phyloP scores from a whole-genome alignment of 345 rosid genomes.

The Erucastrum elatum region DNA sequence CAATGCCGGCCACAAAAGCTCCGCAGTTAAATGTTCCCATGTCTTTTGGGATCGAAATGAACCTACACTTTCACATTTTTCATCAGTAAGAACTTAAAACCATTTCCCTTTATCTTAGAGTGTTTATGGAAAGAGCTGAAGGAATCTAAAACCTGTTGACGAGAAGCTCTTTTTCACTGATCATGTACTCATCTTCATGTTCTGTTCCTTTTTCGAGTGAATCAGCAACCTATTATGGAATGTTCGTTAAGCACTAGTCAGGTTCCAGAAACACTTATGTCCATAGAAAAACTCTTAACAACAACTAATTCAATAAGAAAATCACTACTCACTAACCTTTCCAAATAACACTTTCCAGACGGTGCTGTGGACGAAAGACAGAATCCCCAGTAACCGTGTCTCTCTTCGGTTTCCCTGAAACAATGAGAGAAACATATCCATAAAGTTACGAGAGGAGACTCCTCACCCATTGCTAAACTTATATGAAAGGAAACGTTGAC shows the following conservation, averaged over 20 bases:
- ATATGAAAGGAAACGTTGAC: background rate
- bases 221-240: conserved; percentile 75
- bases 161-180: conserved; percentile 96
- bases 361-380: conserved; percentile 92
- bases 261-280: conserved; percentile 3
- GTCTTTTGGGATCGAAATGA: conserved; percentile 94
- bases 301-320: background rate
- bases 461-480: background rate
- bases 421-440: conserved; percentile 2
- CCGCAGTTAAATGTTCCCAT: conserved; percentile 99
- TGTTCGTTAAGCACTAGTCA: background rate
- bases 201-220: conserved; percentile 99
- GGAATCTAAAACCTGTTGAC: conserved; percentile 68
- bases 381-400: conserved; percentile 83
- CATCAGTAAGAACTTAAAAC: background rate
- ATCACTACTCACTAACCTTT: conserved; percentile 48
- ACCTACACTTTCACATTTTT: conserved; percentile 43
- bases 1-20: conserved; percentile 99
- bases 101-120: background rate
- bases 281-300: background rate
- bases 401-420: conserved; percentile 94
- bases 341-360: conserved; percentile 99
- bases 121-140: background rate
- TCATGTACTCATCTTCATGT: conserved; percentile 99
- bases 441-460: background rate